Evolutionary conservation across 2,329 filamentous ascomycete genomes (phyloP).

Genomic region (Zymoseptoria pseudotritici): DNA sequence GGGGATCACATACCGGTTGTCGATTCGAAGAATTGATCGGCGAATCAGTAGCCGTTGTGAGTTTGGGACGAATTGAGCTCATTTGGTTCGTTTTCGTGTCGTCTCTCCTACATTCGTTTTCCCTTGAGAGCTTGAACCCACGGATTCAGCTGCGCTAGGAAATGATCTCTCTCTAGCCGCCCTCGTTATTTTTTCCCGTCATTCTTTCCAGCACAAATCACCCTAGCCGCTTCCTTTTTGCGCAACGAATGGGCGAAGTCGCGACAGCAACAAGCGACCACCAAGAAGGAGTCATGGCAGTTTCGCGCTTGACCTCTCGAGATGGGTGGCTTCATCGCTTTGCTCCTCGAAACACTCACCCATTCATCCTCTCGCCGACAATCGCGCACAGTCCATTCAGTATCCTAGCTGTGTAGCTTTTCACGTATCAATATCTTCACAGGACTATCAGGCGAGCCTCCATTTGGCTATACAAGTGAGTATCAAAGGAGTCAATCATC

Average conservation of each 20-base stretch:
- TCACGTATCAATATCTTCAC: background rate
- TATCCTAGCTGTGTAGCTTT: background rate
- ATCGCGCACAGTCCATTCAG: background rate
- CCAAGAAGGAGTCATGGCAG: background rate
- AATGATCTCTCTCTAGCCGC: too few species aligned
- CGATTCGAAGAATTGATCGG: background rate
- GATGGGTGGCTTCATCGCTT: background rate
- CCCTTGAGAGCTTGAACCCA: background rate
- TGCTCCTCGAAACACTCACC: background rate
- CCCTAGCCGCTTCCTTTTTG: background rate
- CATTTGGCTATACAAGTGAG: background rate
- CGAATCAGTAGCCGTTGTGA: background rate
- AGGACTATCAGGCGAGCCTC: background rate
- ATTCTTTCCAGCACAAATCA: background rate
- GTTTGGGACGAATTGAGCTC: background rate
- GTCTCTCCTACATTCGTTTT: background rate
- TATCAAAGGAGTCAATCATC: background rate
- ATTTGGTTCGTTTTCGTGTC: background rate
- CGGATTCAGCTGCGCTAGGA: too few species aligned
- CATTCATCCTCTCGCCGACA: background rate
- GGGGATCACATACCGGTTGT: background rate
- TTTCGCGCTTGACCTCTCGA: background rate
- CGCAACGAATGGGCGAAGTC: background rate
- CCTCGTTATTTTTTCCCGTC: too few species aligned
- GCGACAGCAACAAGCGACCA: background rate